These are phyloP conservation scores for Amphichorda felina DNA, from an alignment of 2,329 filamentous ascomycete genomes.

Conservation along the genomic window DNA sequence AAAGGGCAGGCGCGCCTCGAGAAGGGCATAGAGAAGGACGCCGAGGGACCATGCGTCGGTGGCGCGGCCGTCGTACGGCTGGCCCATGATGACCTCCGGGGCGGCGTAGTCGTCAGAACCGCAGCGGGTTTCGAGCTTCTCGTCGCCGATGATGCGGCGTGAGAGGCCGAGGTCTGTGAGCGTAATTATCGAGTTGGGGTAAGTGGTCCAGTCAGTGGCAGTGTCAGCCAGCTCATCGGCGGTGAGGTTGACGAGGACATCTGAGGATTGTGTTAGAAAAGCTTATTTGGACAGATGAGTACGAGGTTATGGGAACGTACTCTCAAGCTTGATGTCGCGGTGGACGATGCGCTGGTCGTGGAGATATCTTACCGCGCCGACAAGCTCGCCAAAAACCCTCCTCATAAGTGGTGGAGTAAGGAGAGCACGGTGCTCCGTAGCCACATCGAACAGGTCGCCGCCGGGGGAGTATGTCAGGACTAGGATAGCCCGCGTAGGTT, in stretches of 20 bases:
- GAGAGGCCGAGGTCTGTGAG: slow-evolving; percentile 88
- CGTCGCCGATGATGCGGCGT: slow-evolving; percentile 63
- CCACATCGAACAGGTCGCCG: slow-evolving; percentile 89
- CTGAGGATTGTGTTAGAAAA: slow-evolving; percentile 37
- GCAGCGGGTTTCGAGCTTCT: slow-evolving; percentile 85
- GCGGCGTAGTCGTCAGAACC: slow-evolving; percentile 96
- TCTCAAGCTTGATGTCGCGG: slow-evolving; percentile 93
- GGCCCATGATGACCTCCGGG: slow-evolving; percentile 90
- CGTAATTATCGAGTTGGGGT: slow-evolving; percentile 75
- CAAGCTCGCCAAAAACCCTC: slow-evolving; percentile 81
- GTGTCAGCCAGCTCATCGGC: slow-evolving; percentile 51
- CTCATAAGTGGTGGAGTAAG: slow-evolving; percentile 60
- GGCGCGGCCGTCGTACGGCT: slow-evolving; percentile 82
- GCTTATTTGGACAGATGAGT: no score
- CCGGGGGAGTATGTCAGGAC: slow-evolving; percentile 88
- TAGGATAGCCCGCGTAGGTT: slow-evolving; percentile 69
- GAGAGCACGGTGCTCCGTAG: slow-evolving; percentile 57
- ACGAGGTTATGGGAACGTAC: slow-evolving; percentile 50
- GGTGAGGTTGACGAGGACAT: slow-evolving; percentile 82
- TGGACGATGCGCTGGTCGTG: slow-evolving; percentile 84
- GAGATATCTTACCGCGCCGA: slow-evolving; percentile 75
- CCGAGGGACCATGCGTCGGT: slow-evolving; percentile 95
- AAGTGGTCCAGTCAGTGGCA: slow-evolving; percentile 56
- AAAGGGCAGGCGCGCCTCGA: slow-evolving; percentile 89
- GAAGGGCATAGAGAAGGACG: slow-evolving; percentile 82